Conservation (phyloP, 345 rosid genomes). For the Triadica sebifera region DNA sequence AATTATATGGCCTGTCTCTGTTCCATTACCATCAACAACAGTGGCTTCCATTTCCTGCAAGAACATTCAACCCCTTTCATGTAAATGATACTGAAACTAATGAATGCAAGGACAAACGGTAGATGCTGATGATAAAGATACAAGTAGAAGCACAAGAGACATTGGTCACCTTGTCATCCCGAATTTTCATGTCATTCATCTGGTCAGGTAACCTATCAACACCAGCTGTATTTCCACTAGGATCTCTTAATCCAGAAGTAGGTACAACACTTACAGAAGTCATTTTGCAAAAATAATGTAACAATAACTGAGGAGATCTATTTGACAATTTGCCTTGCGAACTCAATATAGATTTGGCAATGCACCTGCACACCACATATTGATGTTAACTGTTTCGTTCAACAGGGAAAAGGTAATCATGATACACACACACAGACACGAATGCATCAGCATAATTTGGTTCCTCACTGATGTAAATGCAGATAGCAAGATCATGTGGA, state of each 20-base stretch:
- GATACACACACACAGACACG: neutral
- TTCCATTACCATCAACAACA: constrained; percentile 79
- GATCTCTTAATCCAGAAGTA: constrained; percentile 53
- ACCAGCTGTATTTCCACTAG: constrained; percentile 45
- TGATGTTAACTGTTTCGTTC: neutral
- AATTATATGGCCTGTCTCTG: constrained; percentile 80
- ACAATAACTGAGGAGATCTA: neutral
- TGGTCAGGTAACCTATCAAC: constrained; percentile 81
- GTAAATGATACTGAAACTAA: neutral
- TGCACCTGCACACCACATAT: constrained; percentile 8
- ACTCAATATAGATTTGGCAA: constrained; percentile 3
- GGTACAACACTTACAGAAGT: constrained; percentile 59
- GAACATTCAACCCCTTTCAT: constrained; percentile 4
- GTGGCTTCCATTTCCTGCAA: constrained; percentile 84
- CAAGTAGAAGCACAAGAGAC: neutral
- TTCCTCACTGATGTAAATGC: neutral
- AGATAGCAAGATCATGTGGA: neutral
- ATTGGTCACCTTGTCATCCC: constrained; percentile 69
- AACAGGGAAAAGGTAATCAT: neutral
- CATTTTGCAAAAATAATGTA: constrained; percentile 37
- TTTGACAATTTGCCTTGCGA: constrained; percentile 11
- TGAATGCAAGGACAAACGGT: neutral
- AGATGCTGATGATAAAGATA: neutral
- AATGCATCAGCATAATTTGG: no score
- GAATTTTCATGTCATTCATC: constrained; percentile 88